Percentiles rank a stretch among this genome's conserved stretches.
phyloP scores from a whole-genome alignment of 441 rosid species.

The Bruguiera hainesii region DNA sequence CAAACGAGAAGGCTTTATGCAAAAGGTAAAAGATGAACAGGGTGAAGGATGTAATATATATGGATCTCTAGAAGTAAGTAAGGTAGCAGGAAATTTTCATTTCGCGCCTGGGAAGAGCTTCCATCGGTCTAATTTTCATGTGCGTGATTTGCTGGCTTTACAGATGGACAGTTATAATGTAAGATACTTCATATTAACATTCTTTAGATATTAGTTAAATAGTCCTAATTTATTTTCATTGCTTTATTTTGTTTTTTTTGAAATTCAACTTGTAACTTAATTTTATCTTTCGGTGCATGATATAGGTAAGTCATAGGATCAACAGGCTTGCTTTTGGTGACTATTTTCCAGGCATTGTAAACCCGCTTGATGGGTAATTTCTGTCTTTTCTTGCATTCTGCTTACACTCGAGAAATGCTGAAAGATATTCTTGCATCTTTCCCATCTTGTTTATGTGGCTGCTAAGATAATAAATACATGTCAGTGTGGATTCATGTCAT shows the following conservation, averaged over 20 bases:
- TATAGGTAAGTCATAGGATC: slow-evolving; percentile 87
- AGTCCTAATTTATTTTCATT: background rate
- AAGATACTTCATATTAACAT: slow-evolving; percentile 20
- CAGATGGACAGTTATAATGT: slow-evolving; percentile 79
- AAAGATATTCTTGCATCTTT: background rate
- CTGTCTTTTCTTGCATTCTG: background rate
- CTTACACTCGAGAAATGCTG: background rate
- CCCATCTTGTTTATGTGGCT: background rate
- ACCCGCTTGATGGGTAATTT: slow-evolving; percentile 88
- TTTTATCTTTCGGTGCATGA: background rate
- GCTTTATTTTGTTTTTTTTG: background rate
- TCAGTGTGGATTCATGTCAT: no score
- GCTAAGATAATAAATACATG: no score
- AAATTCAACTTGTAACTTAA: slow-evolving; percentile 5
- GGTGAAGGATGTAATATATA: slow-evolving; percentile 96
- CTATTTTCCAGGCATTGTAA: slow-evolving; percentile 89
- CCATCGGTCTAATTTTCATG: slow-evolving; percentile 63
- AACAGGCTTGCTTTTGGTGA: slow-evolving; percentile 84
- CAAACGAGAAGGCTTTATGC: slow-evolving; percentile 85
- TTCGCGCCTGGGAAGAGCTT: slow-evolving; percentile 96
- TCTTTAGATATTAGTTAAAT: background rate
- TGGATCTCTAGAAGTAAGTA: slow-evolving; percentile 90
- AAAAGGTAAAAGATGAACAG: slow-evolving; percentile 84
- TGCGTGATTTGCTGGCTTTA: slow-evolving; percentile 70
- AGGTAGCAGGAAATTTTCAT: slow-evolving; percentile 97